Conservation (phyloP, 2,329 filamentous ascomycete genomes). For the Cladophialophora exuberans region DNA sequence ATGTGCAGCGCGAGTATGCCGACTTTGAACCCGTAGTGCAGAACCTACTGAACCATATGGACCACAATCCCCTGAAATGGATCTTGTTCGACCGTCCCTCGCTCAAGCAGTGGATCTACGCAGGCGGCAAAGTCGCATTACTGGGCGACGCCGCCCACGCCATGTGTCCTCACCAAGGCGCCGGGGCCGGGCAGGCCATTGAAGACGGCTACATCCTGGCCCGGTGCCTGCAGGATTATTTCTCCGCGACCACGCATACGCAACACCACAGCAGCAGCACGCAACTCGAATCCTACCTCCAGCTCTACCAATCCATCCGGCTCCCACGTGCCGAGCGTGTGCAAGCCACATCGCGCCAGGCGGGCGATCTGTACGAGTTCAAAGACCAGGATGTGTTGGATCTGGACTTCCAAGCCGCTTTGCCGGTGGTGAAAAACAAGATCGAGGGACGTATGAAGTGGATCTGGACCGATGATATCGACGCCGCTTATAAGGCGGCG, state of each 20-base stretch:
- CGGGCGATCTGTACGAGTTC: constrained; percentile 41
- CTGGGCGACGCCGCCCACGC: constrained; percentile 41
- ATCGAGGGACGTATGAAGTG: constrained; percentile 38
- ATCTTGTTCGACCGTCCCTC: constrained; percentile 23
- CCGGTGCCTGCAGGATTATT: constrained; percentile 13
- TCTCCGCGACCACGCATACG: too few species aligned
- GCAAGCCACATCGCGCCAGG: constrained; percentile 16
- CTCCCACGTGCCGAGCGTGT: constrained; percentile 21
- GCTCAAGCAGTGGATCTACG: constrained; percentile 26
- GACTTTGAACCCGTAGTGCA: constrained; percentile 19
- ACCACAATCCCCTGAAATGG: constrained; percentile 21
- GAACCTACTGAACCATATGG: constrained; percentile 21
- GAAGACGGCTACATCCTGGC: constrained; percentile 58
- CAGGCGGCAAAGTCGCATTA: constrained; percentile 31
- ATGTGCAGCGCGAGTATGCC: constrained; percentile 27
- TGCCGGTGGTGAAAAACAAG: constrained; percentile 38
- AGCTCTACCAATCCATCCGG: constrained; percentile 18
- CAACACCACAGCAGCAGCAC: constrained; percentile 35
- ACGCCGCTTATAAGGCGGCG: constrained; percentile 29
- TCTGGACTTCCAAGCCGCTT: constrained; percentile 41
- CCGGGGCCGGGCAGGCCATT: constrained; percentile 67
- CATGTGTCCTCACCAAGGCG: constrained; percentile 42
- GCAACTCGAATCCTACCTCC: constrained; percentile 32
- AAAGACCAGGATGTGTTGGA: constrained; percentile 40
- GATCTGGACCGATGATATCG: constrained; percentile 41